Percentiles rank a stretch among this genome's conserved stretches.
These are phyloP conservation scores for Zopfia rhizophila DNA, from an alignment of 2,329 filamentous ascomycete species.

Conservation along the genomic window DNA sequence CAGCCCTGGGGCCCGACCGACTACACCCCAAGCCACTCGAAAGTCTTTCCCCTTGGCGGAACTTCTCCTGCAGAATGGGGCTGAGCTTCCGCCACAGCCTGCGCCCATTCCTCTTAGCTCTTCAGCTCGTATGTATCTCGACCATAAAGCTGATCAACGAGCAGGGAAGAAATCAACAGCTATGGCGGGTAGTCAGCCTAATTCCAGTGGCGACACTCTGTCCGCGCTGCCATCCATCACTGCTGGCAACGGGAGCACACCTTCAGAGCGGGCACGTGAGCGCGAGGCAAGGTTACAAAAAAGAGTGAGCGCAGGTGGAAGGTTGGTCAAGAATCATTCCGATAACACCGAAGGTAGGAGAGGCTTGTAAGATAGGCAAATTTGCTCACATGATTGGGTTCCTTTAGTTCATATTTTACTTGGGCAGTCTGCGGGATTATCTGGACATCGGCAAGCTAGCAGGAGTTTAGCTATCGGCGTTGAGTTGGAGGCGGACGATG, in stretches of 20 bases:
- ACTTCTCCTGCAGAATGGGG: slow-evolving; percentile 91
- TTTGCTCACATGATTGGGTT: slow-evolving; percentile 40
- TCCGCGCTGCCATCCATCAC: slow-evolving; percentile 68
- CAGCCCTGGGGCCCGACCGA: slow-evolving; percentile 52
- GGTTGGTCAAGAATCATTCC: slow-evolving; percentile 49
- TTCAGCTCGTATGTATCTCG: slow-evolving; percentile 84
- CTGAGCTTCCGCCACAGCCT: slow-evolving; percentile 79
- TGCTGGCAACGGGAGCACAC: slow-evolving; percentile 53
- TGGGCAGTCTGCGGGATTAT: slow-evolving; percentile 43
- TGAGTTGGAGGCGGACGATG: slow-evolving; percentile 8
- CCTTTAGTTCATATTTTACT: slow-evolving; percentile 47
- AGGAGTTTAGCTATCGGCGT: slow-evolving; percentile 15
- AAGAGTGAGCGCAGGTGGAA: slow-evolving; percentile 52
- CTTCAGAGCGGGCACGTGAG: slow-evolving; percentile 49
- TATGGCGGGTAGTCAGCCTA: slow-evolving; percentile 61
- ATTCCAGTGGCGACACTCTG: slow-evolving; percentile 66
- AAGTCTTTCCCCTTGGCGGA: slow-evolving; percentile 87
- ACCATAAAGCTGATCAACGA: slow-evolving; percentile 72
- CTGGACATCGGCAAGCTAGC: slow-evolving; percentile 42
- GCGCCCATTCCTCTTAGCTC: slow-evolving; percentile 86
- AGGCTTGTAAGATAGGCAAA: slow-evolving; percentile 37
- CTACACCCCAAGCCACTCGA: slow-evolving; percentile 52
- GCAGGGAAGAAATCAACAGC: slow-evolving; percentile 51
- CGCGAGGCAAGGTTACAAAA: slow-evolving; percentile 52
- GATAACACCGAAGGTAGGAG: slow-evolving; percentile 48